phyloP scores from a whole-genome alignment of 768 basidiomycete genomes.

The Piloderma croceum region DNA sequence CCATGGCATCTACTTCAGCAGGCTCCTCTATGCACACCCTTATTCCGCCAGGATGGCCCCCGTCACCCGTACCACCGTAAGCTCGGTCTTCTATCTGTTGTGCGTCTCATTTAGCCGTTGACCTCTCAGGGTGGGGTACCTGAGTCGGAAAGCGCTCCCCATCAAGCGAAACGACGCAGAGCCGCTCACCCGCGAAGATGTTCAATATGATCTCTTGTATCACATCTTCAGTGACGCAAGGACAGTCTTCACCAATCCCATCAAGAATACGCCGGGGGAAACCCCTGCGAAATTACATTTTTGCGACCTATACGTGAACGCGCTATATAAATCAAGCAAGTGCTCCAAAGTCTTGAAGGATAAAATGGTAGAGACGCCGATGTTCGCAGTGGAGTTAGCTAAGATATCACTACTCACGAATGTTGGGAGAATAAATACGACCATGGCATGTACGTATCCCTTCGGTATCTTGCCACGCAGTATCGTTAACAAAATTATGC shows the following conservation, averaged over 20 bases:
- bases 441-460: slow-evolving; percentile 68
- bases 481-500: slow-evolving; percentile 17
- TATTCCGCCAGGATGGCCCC: slow-evolving; percentile 36
- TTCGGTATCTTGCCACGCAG: slow-evolving; percentile 5
- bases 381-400: slow-evolving; percentile 72
- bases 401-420: slow-evolving; percentile 85
- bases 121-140: slow-evolving; percentile 45
- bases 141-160: slow-evolving; percentile 65
- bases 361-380: slow-evolving; percentile 79
- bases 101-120: slow-evolving; percentile 6
- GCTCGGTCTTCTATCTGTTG: slow-evolving; percentile 11
- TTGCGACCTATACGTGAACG: slow-evolving; percentile 77
- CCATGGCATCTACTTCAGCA: slow-evolving; percentile 44
- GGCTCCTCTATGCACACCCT: slow-evolving; percentile 23
- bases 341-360: slow-evolving; percentile 86
- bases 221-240: slow-evolving; percentile 70
- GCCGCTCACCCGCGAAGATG: slow-evolving; percentile 75
- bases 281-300: slow-evolving; percentile 58
- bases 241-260: slow-evolving; percentile 66
- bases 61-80: too few relatives aligned
- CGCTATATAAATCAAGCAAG: slow-evolving; percentile 73
- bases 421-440: slow-evolving; percentile 88
- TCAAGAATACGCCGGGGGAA: slow-evolving; percentile 42
- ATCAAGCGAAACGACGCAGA: slow-evolving; percentile 83
- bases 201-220: slow-evolving; percentile 81